These are phyloP conservation scores for Pseudocohnilembus persalinus DNA, from an alignment of 169 alveolate species.

Conservation along the genomic window DNA sequence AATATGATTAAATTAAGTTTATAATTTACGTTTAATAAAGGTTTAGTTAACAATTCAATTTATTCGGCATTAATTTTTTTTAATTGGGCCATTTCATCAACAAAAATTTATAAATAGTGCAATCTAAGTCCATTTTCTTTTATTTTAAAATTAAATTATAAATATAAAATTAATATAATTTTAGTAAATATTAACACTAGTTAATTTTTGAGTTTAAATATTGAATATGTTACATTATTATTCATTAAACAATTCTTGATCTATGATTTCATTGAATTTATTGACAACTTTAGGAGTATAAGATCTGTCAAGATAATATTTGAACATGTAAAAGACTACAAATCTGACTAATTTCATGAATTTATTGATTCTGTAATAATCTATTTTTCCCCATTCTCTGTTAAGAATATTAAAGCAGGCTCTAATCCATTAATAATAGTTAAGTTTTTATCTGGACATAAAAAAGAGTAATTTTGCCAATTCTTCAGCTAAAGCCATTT, in stretches of 20 bases:
- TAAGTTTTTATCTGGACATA: background rate
- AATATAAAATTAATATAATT: too few species aligned
- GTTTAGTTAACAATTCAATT: background rate
- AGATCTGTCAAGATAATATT: conserved; percentile 2
- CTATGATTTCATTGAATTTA: background rate
- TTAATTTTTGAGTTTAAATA: too few species aligned
- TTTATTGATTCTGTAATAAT: conserved; percentile 27
- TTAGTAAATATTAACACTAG: background rate
- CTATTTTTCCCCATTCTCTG: conserved; percentile 28
- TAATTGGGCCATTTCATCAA: background rate
- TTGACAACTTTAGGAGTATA: conserved; percentile 8
- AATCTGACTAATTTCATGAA: conserved; percentile 5
- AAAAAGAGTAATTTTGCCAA: conserved; percentile 12
- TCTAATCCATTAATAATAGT: conserved; percentile 2
- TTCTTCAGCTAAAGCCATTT: conserved; percentile 19
- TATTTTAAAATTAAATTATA: too few species aligned
- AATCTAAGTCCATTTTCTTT: background rate
- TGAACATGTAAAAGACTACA: background rate
- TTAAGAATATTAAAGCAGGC: conserved; percentile 16
- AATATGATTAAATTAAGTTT: too few species aligned
- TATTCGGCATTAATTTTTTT: background rate
- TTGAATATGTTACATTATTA: too few species aligned
- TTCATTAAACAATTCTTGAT: too few species aligned
- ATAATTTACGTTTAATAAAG: background rate
- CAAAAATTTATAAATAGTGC: background rate